Conservation (phyloP, 768 basidiomycete genomes). For the Lyophyllum atratum region DNA sequence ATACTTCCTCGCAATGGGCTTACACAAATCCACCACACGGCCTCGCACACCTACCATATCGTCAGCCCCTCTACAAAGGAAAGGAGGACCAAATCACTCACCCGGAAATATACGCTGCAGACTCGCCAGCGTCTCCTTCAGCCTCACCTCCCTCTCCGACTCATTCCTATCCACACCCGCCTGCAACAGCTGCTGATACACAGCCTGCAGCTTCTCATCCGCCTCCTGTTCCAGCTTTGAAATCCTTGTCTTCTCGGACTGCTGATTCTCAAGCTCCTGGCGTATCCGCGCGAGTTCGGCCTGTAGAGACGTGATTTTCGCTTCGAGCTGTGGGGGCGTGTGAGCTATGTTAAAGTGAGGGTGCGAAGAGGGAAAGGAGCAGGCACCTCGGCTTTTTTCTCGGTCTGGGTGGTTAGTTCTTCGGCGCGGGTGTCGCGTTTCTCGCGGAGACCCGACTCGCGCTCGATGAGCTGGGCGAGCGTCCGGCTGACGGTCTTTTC, state of each 20-base stretch:
- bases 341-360: background rate
- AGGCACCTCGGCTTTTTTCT: constrained; percentile 60
- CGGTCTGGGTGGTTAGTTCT: constrained; percentile 50
- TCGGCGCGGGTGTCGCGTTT: constrained; percentile 57
- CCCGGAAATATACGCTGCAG: constrained; percentile 92
- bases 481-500: constrained; percentile 73
- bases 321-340: constrained; percentile 51
- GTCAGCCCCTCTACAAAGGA: background rate
- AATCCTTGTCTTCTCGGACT: constrained; percentile 80
- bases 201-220: constrained; percentile 86
- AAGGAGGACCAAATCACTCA: constrained; percentile 29
- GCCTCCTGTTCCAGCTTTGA: constrained; percentile 85
- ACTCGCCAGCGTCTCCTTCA: constrained; percentile 84
- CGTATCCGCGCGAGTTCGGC: constrained; percentile 64
- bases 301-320: constrained; percentile 56
- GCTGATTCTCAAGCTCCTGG: constrained; percentile 82
- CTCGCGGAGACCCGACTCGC: constrained; percentile 62
- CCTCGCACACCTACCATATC: constrained; percentile 79
- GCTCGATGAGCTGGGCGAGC: constrained; percentile 66
- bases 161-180: constrained; percentile 89
- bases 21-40: constrained; percentile 91
- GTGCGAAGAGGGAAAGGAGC: background rate
- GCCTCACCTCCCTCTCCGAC: constrained; percentile 76
- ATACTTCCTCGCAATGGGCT: constrained; percentile 91
- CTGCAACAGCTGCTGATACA: constrained; percentile 83